Conservation (phyloP, 768 basidiomycete species). For the Leucocoprinus birnbaumii region DNA sequence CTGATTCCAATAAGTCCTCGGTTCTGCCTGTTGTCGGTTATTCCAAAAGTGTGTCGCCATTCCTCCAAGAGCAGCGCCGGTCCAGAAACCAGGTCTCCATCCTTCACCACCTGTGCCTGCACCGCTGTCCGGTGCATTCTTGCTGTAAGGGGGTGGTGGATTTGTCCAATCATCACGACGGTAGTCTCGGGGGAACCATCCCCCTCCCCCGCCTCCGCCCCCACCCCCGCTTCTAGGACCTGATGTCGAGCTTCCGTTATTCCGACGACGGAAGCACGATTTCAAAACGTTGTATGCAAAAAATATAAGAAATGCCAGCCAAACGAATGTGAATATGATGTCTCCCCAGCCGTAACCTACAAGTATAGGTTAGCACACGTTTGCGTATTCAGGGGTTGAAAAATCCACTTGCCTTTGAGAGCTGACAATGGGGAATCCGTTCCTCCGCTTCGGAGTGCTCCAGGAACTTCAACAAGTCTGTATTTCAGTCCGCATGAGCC, state of each 20-base stretch:
- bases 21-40: conserved; percentile 22
- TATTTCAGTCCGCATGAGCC: conserved; percentile 90
- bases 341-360: conserved; percentile 46
- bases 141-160: conserved; percentile 58
- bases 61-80: conserved; percentile 74
- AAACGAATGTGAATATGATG: conserved; percentile 53
- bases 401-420: conserved; percentile 25
- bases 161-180: conserved; percentile 28
- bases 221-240: conserved; percentile 34
- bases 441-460: conserved; percentile 31
- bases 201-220: conserved; percentile 34
- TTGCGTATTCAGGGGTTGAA: neutral
- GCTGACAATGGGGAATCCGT: conserved; percentile 24
- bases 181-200: conserved; percentile 53
- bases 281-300: conserved; percentile 58
- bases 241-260: conserved; percentile 15
- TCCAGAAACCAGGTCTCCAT: conserved; percentile 82
- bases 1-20: conserved; percentile 22
- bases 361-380: neutral
- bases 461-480: conserved; percentile 68
- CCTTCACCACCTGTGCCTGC: conserved; percentile 27
- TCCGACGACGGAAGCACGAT: conserved; percentile 44
- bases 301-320: conserved; percentile 48
- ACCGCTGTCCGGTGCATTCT: conserved; percentile 25
- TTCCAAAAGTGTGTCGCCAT: conserved; percentile 59